Conservation (phyloP, 2,329 filamentous ascomycete species). For the Cladosporium sphaerospermum region DNA sequence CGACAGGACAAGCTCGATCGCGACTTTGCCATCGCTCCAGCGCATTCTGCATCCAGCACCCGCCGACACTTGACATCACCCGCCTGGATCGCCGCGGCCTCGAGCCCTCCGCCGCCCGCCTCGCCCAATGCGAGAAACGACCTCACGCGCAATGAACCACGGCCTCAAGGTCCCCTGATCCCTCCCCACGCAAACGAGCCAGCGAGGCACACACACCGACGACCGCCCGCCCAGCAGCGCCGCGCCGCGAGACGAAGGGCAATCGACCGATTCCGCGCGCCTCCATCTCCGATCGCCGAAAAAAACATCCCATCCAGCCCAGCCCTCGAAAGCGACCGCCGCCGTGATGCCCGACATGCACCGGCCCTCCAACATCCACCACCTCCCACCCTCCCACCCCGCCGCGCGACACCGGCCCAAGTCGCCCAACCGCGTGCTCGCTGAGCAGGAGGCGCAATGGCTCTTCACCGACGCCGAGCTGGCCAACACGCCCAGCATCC, state of each 20-base stretch:
- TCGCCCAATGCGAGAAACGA: slow-evolving; percentile 2
- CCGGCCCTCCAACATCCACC: slow-evolving; percentile 15
- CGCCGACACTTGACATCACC: neutral
- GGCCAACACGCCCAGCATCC: slow-evolving; percentile 71
- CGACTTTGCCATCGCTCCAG: slow-evolving; percentile 1
- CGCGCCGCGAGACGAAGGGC: no score
- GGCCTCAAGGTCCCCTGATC: slow-evolving; percentile 6
- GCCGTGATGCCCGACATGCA: slow-evolving; percentile 12
- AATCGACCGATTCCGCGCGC: slow-evolving; percentile 8
- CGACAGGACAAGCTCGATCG: slow-evolving; percentile 1
- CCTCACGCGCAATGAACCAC: neutral
- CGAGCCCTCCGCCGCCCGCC: neutral
- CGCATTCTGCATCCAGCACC: no score
- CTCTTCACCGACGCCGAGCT: slow-evolving; percentile 81
- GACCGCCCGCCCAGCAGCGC: no score
- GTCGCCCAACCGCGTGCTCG: slow-evolving; percentile 41
- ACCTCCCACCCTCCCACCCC: slow-evolving; percentile 36
- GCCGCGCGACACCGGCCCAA: slow-evolving; percentile 31
- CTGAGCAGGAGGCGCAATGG: slow-evolving; percentile 68
- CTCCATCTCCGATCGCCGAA: slow-evolving; percentile 5
- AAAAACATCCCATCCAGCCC: neutral
- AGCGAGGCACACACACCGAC: neutral
- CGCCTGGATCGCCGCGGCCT: slow-evolving; percentile 2
- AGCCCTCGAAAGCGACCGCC: neutral
- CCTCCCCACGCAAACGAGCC: neutral